Conservation (phyloP, 2,329 filamentous ascomycete genomes). For the Nannizzia gypsea region DNA sequence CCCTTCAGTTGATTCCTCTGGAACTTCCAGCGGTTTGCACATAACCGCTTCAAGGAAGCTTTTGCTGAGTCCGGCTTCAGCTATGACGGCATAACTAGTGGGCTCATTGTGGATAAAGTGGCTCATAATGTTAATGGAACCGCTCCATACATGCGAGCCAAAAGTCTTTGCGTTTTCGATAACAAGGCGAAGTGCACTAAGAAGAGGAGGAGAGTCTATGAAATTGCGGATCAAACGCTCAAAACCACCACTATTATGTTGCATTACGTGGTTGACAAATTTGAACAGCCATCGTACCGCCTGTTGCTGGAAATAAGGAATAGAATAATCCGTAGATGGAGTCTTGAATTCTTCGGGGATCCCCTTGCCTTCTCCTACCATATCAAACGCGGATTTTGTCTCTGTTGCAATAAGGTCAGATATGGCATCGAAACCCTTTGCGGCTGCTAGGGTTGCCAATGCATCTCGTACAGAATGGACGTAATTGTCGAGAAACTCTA, state of each 20-base stretch:
- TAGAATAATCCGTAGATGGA: constrained; percentile 78
- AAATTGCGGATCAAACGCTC: constrained; percentile 84
- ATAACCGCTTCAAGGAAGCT: constrained; percentile 75
- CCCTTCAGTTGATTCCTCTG: constrained; percentile 24
- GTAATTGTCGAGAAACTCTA: constrained; percentile 79
- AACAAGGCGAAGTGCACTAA: constrained; percentile 67
- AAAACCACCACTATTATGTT: constrained; percentile 67
- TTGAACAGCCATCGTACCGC: constrained; percentile 89
- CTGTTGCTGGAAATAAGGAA: constrained; percentile 87
- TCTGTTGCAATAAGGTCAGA: constrained; percentile 76
- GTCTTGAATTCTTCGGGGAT: constrained; percentile 63
- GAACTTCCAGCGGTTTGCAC: constrained; percentile 26
- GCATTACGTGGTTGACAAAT: constrained; percentile 91
- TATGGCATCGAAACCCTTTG: constrained; percentile 77
- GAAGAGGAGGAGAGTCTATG: constrained; percentile 79
- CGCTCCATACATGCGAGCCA: constrained; percentile 91
- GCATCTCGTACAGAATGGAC: constrained; percentile 77
- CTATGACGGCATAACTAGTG: constrained; percentile 91
- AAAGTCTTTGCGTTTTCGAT: constrained; percentile 69
- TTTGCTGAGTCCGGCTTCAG: constrained; percentile 81
- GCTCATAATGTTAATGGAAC: constrained; percentile 79
- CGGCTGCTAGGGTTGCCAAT: constrained; percentile 68
- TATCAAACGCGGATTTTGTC: constrained; percentile 56
- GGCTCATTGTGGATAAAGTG: constrained; percentile 98
- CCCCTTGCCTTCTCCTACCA: constrained; percentile 57